These are phyloP conservation scores for Pezicula carpinea DNA, from an alignment of 2,329 filamentous ascomycete species.

Conservation along the genomic window DNA sequence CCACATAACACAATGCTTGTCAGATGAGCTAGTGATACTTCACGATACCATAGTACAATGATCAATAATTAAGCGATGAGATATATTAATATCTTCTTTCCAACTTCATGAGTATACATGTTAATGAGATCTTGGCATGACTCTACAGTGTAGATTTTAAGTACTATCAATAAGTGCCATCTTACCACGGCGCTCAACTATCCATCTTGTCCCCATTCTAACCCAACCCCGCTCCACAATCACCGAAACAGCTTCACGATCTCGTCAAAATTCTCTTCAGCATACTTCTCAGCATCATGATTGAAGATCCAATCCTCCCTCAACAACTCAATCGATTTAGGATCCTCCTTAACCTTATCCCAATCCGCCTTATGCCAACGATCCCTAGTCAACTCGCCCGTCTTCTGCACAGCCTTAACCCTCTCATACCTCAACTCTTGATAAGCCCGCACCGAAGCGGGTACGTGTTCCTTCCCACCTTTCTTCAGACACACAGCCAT, in stretches of 20 bases:
- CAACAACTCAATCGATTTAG: slow-evolving; percentile 15
- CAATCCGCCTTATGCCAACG: slow-evolving; percentile 21
- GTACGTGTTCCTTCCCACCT: slow-evolving; percentile 15
- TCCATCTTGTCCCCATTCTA: no score
- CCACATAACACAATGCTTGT: no score
- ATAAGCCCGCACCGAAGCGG: slow-evolving; percentile 12
- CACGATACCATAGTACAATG: no score
- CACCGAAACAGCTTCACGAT: slow-evolving; percentile 9
- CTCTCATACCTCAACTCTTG: slow-evolving; percentile 19
- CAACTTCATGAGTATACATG: no score
- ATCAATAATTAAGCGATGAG: no score
- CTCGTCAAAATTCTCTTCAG: slow-evolving; percentile 17
- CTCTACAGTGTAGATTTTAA: no score
- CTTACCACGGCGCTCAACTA: no score
- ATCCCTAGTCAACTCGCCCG: slow-evolving; percentile 18
- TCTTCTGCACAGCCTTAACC: slow-evolving; percentile 19
- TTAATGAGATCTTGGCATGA: no score
- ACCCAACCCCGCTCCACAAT: background rate
- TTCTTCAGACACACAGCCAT: slow-evolving; percentile 28
- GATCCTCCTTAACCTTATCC: slow-evolving; percentile 17
- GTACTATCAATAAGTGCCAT: no score
- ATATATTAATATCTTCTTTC: no score
- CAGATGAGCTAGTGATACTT: no score
- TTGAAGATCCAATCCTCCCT: slow-evolving; percentile 17
- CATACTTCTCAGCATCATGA: slow-evolving; percentile 21